Evolutionary conservation across 2,329 filamentous ascomycete genomes (phyloP), one percentile per base, ranked within the genome.

Genomic region (Xylariaceae sp.): DNA sequence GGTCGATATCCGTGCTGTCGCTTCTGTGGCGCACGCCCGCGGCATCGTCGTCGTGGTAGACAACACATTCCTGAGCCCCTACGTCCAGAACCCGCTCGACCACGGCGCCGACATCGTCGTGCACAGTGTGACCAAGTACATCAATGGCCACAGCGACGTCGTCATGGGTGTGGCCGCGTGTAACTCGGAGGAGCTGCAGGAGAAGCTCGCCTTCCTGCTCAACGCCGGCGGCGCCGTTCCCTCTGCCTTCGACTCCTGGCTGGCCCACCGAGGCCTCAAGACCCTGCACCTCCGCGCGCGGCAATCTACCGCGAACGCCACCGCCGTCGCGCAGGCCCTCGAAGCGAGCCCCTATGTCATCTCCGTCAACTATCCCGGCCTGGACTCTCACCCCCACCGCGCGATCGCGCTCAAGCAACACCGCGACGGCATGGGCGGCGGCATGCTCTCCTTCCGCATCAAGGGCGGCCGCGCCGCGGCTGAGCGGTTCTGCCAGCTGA

Each of bases 41-140:
- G 90, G 89, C 46, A 87, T 97, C 56, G 73, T 87, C 60, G 92
- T 98, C 30, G 92, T 98, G n/a, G 92, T 98, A 29, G 92, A 98
- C 71, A 98, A 98, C 71, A 98, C 92, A 14, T 98, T 98, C 73
- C 73, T 97, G 59, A 90, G 85, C 46, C 92, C 92, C 21, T 98
- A 97, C 63, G 77, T 98, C 33, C 92, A 98, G 69, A 97, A 95
- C 66, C 92, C 92, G 3, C 79, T 98, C 40, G 83, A 94, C 59
- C 87, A 90, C 61, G 92, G 92, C 53, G 92, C 92, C 52, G 92
- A 98, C 64, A 89, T 97, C 50, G 90, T 97, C 51, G 85, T 97
- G 30, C 90, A 97, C 74, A 89, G 83, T 39, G 92, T 98, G 40
- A 98, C 92, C 31, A 98, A 98, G 70, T 98, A 97, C 69, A 97